phyloP scores from a whole-genome alignment of 2,329 filamentous ascomycete species.

The Leptographium flavum region DNA sequence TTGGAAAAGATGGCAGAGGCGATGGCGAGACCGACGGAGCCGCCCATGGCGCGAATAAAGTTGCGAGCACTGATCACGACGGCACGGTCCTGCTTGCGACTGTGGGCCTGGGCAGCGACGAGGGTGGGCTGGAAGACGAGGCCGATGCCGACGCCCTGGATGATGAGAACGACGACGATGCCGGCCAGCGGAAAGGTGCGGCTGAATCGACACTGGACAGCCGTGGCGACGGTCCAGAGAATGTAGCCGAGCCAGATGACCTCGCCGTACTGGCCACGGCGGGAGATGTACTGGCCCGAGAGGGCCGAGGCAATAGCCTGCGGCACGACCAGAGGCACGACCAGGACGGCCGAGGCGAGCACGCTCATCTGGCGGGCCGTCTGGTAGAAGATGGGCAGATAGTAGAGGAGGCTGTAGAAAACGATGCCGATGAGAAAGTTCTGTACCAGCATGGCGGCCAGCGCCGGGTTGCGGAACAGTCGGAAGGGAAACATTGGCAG shows the following conservation, averaged over 20 bases:
- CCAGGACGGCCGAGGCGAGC: conserved; percentile 17
- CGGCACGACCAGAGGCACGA: conserved; percentile 16
- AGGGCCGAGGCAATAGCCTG: conserved; percentile 16
- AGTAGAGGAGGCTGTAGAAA: conserved; percentile 9
- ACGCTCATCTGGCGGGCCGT: conserved; percentile 16
- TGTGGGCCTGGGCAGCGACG: conserved; percentile 23
- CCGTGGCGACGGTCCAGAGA: conserved; percentile 20
- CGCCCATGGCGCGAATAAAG: conserved; percentile 23
- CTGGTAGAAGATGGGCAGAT: conserved; percentile 18
- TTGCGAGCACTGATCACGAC: conserved; percentile 24
- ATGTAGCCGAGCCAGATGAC: conserved; percentile 19
- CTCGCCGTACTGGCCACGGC: conserved; percentile 16
- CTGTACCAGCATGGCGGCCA: conserved; percentile 6
- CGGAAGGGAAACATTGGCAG: conserved; percentile 11
- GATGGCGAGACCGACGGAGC: conserved; percentile 19
- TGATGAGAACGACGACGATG: conserved; percentile 17
- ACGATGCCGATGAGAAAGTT: conserved; percentile 8
- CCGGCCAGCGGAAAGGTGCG: conserved; percentile 6
- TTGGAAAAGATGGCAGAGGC: conserved; percentile 19
- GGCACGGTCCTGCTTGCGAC: conserved; percentile 20
- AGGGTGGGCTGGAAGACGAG: conserved; percentile 23
- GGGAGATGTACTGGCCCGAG: conserved; percentile 18
- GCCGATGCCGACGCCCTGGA: conserved; percentile 21
- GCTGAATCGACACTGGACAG: neutral
- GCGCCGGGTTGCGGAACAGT: conserved; percentile 5